Evolutionary conservation across 257 asterid species (phyloP).

Genomic region (Przewalskia tangutica): DNA sequence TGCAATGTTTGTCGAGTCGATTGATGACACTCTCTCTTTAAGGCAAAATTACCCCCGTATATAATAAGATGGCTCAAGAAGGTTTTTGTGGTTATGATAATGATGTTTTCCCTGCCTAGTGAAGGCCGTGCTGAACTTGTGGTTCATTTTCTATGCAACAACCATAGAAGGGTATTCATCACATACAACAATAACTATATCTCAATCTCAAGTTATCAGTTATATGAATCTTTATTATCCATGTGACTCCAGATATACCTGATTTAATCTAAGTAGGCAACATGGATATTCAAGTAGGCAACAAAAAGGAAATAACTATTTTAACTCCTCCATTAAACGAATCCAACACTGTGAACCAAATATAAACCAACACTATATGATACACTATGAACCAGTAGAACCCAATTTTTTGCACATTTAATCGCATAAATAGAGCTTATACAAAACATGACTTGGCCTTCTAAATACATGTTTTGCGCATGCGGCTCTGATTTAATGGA

Average conservation of each 20-base stretch:
- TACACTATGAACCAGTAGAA: background rate
- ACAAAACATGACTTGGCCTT: too few relatives aligned
- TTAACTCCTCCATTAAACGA: background rate
- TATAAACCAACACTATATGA: background rate
- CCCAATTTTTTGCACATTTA: background rate
- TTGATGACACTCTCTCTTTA: too few relatives aligned
- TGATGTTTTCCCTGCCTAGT: background rate
- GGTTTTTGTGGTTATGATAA: background rate
- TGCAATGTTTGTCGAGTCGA: too few relatives aligned
- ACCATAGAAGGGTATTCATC: background rate
- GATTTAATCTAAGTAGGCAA: background rate
- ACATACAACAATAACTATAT: background rate
- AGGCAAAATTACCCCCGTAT: too few relatives aligned
- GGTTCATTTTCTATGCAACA: background rate
- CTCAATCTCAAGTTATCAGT: background rate
- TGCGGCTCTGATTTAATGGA: too few relatives aligned
- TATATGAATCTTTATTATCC: background rate
- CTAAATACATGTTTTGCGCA: too few relatives aligned
- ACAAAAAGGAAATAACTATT: background rate
- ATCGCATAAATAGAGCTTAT: background rate
- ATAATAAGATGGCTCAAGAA: background rate
- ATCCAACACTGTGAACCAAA: background rate
- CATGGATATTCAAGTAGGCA: too few relatives aligned
- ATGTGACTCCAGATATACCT: background rate
- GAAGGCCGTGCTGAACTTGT: background rate